These are phyloP conservation scores for Colletotrichum lupini DNA, from an alignment of 2,329 filamentous ascomycete genomes.

Conservation along the genomic window DNA sequence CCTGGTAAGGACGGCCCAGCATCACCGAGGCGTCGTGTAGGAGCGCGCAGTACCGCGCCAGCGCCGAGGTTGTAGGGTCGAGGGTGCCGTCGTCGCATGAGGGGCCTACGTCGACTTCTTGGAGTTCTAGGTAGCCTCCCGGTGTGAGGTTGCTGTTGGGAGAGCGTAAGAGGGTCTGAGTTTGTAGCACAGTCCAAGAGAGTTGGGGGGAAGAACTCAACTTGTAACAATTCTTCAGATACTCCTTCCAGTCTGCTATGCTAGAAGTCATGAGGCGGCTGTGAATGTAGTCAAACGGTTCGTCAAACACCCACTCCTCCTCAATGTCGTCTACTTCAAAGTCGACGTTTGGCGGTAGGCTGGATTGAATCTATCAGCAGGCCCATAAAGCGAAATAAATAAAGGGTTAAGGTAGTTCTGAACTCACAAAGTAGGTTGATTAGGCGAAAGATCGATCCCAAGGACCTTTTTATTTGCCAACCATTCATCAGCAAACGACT, in stretches of 20 bases:
- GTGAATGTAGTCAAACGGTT: background rate
- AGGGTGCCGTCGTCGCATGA: background rate
- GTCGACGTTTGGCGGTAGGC: background rate
- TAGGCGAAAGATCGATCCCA: background rate
- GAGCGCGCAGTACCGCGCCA: background rate
- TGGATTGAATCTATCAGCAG: background rate
- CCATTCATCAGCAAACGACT: background rate
- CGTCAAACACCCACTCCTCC: background rate
- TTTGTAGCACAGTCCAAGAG: too few relatives aligned
- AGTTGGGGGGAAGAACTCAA: background rate
- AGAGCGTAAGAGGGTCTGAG: background rate
- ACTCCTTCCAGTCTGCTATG: background rate
- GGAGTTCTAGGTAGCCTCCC: background rate
- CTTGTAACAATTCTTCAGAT: background rate
- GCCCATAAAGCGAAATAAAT: background rate
- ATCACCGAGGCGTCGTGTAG: background rate
- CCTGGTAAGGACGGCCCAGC: background rate
- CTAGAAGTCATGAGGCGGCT: background rate
- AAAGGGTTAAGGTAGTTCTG: too few relatives aligned
- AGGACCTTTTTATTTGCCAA: background rate
- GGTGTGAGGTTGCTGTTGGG: background rate
- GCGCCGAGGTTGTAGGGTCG: background rate
- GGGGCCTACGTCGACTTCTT: background rate
- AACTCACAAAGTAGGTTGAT: background rate
- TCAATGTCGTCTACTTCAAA: background rate